Evolutionary conservation across 352 stramenopile genomes (phyloP), one percentile per base, ranked within the genome.

Genomic region (Phytophthora sp.): DNA sequence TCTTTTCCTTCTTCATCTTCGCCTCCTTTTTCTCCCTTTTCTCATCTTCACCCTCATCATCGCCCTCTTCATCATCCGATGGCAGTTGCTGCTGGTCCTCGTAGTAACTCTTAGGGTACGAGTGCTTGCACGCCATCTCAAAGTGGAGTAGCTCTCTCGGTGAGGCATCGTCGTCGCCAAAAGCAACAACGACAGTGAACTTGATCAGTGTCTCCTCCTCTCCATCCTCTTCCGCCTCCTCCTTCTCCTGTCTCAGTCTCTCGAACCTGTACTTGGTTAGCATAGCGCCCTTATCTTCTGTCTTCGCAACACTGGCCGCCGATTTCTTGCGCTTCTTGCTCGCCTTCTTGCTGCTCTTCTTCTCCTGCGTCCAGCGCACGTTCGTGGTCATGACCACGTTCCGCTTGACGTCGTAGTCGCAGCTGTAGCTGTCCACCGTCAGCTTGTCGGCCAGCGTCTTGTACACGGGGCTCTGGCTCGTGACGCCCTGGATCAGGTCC

Each of bases 31-130:
- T 18, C 24, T 63, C 53, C 5, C 54, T 43, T 1, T n/a, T n/a
- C n/a, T n/a, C n/a, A n/a, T n/a, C n/a, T n/a, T n/a, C n/a, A n/a
- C n/a, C n/a, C n/a, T n/a, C n/a, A n/a, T n/a, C n/a, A n/a, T 50
- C 59, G 1, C 75, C 67, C 10, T 62, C 58, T 42, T 79, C 64
- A 0, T 68, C 57, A 9, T 77, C 77, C 5, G 58, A 77, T 1
- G 69, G 68, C 12, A 71, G 45, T 30, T 75, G 53, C 45, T 81
- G 66, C 45, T 76, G 59, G 23, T 87, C 73, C 34, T 93, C 82
- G 58, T 93, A 93, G 66, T 88, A 89, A 52, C 81, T 89, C 18
- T 77, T 82, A 7, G 84, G 84, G 50, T 93, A 93, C n/a, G 45
- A 17, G 21, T 75, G 49, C 13, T 83, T 59, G 42, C 77, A 83